These are phyloP conservation scores for Carex myosuroides DNA, from an alignment of 176 grass and related monocot species.

Conservation along the genomic window DNA sequence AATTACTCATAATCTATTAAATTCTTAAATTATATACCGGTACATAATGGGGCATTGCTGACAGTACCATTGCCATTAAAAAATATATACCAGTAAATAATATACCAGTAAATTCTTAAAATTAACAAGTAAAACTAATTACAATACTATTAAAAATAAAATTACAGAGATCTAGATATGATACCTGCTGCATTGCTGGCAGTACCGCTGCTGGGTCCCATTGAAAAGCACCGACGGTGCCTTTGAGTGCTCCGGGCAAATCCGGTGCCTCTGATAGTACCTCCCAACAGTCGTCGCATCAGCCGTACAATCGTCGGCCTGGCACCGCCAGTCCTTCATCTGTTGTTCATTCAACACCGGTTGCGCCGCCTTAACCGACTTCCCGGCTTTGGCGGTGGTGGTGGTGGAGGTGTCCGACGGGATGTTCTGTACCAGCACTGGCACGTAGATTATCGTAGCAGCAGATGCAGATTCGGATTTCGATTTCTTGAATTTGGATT, in stretches of 20 bases:
- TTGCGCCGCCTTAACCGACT: neutral
- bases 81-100: no score
- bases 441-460: neutral
- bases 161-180: neutral
- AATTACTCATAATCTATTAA: no score
- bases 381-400: neutral
- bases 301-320: neutral
- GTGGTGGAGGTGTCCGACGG: neutral
- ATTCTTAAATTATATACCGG: no score
- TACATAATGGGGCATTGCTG: no score
- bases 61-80: no score
- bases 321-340: slow-evolving; percentile 24
- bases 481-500: slow-evolving; percentile 13
- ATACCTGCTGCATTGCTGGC: slow-evolving; percentile 23
- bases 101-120: no score
- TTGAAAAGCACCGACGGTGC: slow-evolving; percentile 5
- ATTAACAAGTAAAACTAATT: neutral
- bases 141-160: neutral
- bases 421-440: slow-evolving; percentile 3
- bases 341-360: neutral
- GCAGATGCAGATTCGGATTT: neutral
- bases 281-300: neutral
- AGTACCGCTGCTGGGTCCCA: slow-evolving; percentile 13
- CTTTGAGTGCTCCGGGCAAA: slow-evolving; percentile 20
- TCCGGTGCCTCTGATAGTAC: slow-evolving; percentile 13